Conservation (phyloP, 495 filamentous ascomycete species). For the Letharia lupina region DNA sequence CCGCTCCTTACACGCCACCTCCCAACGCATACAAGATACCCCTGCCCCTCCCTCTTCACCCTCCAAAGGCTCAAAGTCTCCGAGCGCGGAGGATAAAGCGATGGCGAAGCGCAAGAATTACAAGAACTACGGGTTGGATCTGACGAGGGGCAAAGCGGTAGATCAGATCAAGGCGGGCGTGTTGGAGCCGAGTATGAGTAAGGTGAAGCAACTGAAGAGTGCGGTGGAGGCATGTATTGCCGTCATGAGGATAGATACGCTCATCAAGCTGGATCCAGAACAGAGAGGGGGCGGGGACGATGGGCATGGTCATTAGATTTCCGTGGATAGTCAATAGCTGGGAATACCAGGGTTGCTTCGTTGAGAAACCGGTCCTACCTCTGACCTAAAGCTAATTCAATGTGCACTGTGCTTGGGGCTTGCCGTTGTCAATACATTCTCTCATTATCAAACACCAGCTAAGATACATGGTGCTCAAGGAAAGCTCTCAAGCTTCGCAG, state of each 20-base stretch:
- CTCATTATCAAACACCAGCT: background rate
- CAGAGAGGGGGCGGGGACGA: conserved; percentile 64
- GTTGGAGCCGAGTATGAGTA: conserved; percentile 95
- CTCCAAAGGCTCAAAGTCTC: conserved; percentile 18
- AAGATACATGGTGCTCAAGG: background rate
- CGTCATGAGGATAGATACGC: conserved; percentile 98
- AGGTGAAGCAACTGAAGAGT: conserved; percentile 95
- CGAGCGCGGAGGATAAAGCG: conserved; percentile 45
- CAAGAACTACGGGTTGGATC: conserved; percentile 94
- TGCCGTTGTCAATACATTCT: background rate
- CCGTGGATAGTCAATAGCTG: background rate
- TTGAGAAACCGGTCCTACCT: background rate
- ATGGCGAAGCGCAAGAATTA: conserved; percentile 90
- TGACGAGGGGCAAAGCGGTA: conserved; percentile 81
- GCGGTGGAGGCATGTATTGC: conserved; percentile 98
- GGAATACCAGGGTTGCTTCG: background rate
- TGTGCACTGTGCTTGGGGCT: background rate
- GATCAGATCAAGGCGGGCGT: conserved; percentile 93
- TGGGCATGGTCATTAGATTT: conserved; percentile 55
- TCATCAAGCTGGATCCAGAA: conserved; percentile 97
- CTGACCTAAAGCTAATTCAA: background rate
- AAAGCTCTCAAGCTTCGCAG: background rate
- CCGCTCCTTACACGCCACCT: conserved; percentile 86
- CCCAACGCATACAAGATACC: conserved; percentile 77
- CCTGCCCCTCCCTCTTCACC: conserved; percentile 37